Conservation (phyloP, 1,139 yeast genomes). For the Pichia kudriavzevii region DNA sequence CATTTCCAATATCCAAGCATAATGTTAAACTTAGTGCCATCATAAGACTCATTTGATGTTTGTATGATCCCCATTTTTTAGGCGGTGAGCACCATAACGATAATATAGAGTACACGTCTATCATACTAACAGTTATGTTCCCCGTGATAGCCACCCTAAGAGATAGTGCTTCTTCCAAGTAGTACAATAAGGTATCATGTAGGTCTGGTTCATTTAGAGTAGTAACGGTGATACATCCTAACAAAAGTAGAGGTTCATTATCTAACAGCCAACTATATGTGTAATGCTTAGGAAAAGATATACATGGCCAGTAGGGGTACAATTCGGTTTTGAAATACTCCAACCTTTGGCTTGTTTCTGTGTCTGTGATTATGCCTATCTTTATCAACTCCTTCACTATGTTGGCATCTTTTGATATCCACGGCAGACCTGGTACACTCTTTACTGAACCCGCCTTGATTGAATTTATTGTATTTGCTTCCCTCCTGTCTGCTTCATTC, state of each 20-base stretch:
- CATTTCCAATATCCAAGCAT: conserved; percentile 42
- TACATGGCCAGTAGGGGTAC: conserved; percentile 42
- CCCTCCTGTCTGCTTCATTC: conserved; percentile 8
- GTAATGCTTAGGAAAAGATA: conserved; percentile 33
- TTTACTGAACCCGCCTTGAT: conserved; percentile 31
- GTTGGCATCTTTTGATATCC: conserved; percentile 35
- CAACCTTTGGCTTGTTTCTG: conserved; percentile 30
- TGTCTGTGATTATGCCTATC: conserved; percentile 25
- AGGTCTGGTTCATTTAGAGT: conserved; percentile 39
- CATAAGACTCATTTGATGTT: conserved; percentile 42
- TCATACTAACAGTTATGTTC: conserved; percentile 35
- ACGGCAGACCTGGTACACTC: conserved; percentile 30
- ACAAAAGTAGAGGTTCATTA: conserved; percentile 37
- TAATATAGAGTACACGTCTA: conserved; percentile 38
- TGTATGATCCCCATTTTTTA: conserved; percentile 41
- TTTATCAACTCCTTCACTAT: conserved; percentile 36
- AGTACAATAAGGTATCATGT: conserved; percentile 36
- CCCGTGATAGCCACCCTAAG: conserved; percentile 39
- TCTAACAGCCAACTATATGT: conserved; percentile 36
- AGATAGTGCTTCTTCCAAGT: conserved; percentile 40
- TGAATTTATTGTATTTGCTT: conserved; percentile 27
- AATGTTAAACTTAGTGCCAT: conserved; percentile 39
- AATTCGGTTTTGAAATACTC: conserved; percentile 33
- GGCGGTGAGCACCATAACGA: conserved; percentile 49
- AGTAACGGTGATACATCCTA: conserved; percentile 44